Base-by-base conservation (phyloP, 106 monocot genomes). In the Amphibolis antarctica region DNA sequence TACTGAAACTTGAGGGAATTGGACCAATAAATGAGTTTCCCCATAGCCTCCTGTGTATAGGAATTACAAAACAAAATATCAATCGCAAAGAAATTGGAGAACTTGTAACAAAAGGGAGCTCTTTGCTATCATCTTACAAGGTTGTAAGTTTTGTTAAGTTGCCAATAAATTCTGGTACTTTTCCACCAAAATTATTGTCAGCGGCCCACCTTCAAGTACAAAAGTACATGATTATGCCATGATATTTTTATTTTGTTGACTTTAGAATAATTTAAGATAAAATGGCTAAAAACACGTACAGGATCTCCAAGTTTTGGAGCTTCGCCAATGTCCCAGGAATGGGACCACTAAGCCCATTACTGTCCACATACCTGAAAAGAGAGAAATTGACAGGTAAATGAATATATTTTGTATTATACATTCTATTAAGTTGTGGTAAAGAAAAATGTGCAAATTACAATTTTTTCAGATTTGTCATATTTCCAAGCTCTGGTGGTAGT, bases 181-280 rank as follows among this genome's bases (percentile, higher is more conserved):
- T 55, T n/a, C 73, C 73, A 26, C 63, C 53, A 53, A 73, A 73
- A 27, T 65, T 24, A 23, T 73, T 73, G 56, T 73, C 73, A 9
- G 46, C 57, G 21, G 65, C 65, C 64, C 30, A 31, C 5, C 73
- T 73, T 19, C 53, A 19, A 53, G 1, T 53, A 21, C 27, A 57
- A 15, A 24, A 12, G 12, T 3, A 56, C 26, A 30, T 12, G 30
- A 21, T 25, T 14, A 55, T 18, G 10, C 10, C 54, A 9, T 23
- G 9, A 1, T 21, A 21, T 5, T 55, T 21, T n/a, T 25, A 49
- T 3, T n/a, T 49, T 17, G 10, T 23, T 21, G 53, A 30, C 42
- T 23, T 1, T 21, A 9, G 5, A 55, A 5, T 21, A 23, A 0
- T 23, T 23, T 55, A 25, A 26, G 14, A 28, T 10, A 28, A 28